phyloP scores from a whole-genome alignment of 2,329 filamentous ascomycete species.

The Neonectria neomacrospora region DNA sequence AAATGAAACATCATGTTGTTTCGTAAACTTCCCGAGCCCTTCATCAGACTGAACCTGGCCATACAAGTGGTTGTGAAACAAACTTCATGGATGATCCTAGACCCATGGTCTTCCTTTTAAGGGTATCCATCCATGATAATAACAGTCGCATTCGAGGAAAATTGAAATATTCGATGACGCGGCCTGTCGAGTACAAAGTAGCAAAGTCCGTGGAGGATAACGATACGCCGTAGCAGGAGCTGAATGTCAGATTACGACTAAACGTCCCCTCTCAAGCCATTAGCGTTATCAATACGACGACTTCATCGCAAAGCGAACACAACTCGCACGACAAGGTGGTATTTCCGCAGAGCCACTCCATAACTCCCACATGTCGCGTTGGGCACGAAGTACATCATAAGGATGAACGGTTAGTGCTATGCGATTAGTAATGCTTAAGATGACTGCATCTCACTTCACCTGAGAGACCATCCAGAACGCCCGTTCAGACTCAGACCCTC shows the following conservation, averaged over 20 bases:
- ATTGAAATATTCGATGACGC: background rate
- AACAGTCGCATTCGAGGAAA: background rate
- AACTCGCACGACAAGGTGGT: too few species aligned
- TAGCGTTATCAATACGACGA: background rate
- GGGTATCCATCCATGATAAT: background rate
- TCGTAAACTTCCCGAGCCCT: background rate
- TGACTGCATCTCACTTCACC: background rate
- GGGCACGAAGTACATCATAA: too few species aligned
- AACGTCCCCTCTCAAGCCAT: background rate
- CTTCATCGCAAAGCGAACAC: too few species aligned
- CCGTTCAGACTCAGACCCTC: background rate
- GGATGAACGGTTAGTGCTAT: too few species aligned
- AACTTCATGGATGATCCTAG: background rate
- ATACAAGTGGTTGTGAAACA: background rate
- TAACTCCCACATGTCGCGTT: too few species aligned
- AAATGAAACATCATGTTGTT: background rate
- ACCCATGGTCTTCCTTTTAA: background rate
- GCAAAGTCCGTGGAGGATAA: too few species aligned
- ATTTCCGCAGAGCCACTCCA: too few species aligned
- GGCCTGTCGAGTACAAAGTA: background rate
- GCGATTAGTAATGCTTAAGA: background rate
- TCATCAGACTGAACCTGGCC: background rate
- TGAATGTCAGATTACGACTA: background rate
- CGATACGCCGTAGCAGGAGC: background rate
- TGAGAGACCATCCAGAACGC: background rate